A percentile compares a stretch with the other conserved stretches of the same genome.
Conservation (phyloP, 306 rosid genomes). For the Citrullus amarus region DNA sequence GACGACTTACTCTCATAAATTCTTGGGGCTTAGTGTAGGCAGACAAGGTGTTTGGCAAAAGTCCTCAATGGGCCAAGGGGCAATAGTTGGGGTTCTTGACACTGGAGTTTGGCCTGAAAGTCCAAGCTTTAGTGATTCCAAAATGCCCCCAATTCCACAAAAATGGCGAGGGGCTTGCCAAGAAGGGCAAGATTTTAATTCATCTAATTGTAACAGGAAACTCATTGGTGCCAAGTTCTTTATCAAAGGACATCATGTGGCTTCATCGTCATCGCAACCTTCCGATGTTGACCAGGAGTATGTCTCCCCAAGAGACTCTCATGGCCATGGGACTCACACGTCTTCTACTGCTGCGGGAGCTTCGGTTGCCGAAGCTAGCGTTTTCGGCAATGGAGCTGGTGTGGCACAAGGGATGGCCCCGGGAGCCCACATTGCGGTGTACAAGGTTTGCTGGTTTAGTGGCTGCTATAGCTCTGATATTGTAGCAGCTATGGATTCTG, state of each 20-base stretch:
- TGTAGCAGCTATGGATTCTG: conserved; percentile 76
- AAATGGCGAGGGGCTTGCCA: conserved; percentile 84
- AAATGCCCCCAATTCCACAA: conserved; percentile 65
- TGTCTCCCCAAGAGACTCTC: conserved; percentile 70
- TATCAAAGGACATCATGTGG: conserved; percentile 59
- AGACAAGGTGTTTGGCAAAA: conserved; percentile 51
- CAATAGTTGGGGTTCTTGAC: conserved; percentile 77
- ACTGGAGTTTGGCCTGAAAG: conserved; percentile 95
- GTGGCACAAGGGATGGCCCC: conserved; percentile 93
- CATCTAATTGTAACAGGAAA: conserved; percentile 62
- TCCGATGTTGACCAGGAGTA: conserved; percentile 38
- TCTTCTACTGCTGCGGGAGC: conserved; percentile 75
- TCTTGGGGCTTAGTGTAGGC: conserved; percentile 50
- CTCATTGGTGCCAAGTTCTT: conserved; percentile 91
- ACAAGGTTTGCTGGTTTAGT: conserved; percentile 84
- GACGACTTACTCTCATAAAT: conserved; percentile 79
- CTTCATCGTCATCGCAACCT: conserved; percentile 26
- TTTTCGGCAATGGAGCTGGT: conserved; percentile 66
- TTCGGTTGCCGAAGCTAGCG: conserved; percentile 42
- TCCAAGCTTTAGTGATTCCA: conserved; percentile 64
- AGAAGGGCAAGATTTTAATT: conserved; percentile 54
- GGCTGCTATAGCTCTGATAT: conserved; percentile 92
- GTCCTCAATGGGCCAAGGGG: conserved; percentile 54
- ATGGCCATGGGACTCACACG: conserved; percentile 89
- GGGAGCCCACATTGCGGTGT: conserved; percentile 60